Base-by-base conservation (phyloP, 257 asterid genomes). In the Capsicum pubescens region DNA sequence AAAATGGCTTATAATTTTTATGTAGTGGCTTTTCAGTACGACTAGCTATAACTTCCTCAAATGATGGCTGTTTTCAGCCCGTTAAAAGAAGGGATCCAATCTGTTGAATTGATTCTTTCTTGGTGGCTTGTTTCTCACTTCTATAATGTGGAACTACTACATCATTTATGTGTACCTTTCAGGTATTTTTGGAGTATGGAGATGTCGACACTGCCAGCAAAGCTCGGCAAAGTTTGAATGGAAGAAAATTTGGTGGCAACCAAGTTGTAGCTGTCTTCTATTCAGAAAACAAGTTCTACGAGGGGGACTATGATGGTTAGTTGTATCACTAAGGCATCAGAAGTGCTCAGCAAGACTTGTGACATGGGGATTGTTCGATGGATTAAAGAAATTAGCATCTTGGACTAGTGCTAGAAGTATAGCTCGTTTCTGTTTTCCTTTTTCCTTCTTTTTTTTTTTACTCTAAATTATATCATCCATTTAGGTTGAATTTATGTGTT, bases 241-340 rank as follows among this genome's bases (percentile, higher is more conserved):
- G 99, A 69, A 93, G 98, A 82, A 94, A 91, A 90, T 97, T 97
- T 69, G 99, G 97, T 26, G 98, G 94, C 71, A 97, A 92, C 84
- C 90, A 88, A 87, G 98, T 93, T 26, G 90, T 91, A 72, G 99
- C 97, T 3, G 93, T 93, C 46, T 97, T 91, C 90, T 97, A 93
- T 85, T 93, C 95, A 1, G 99, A 97, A 88, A 84, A 92, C 84
- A 95, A 89, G 92, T 97, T 94, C 72, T 87, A 90, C 0, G 90
- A 93, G 81, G 98, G 93, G 57, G 98, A 94, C 83, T 95, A 93
- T 79, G 86, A 90, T 81, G 99, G 97, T 82, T 94, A 87, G 89
- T 61, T 52, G 66, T 78, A 70, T 58, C 80, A 6, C 8, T 14
- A 1, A 21, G 52, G 8, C 12, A 56, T 74, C 14, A 8, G 19